These are phyloP conservation scores for Cudoniella acicularis DNA, from an alignment of 495 filamentous ascomycete genomes.

Conservation along the genomic window DNA sequence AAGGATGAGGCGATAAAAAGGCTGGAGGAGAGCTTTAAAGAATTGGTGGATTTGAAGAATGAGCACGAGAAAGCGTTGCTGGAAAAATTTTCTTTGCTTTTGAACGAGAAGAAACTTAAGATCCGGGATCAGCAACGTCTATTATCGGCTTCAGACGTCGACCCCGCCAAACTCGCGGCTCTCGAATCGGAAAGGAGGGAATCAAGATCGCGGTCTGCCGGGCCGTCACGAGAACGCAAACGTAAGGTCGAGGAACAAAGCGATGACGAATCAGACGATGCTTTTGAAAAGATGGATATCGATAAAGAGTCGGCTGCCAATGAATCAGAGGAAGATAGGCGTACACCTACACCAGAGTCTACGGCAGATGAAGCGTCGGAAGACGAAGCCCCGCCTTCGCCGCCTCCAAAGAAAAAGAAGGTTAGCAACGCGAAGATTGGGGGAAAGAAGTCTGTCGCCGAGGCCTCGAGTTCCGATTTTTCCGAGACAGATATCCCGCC, in stretches of 20 bases:
- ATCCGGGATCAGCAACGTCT: slow-evolving; percentile 77
- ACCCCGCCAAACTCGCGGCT: slow-evolving; percentile 6
- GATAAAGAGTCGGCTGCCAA: slow-evolving; percentile 33
- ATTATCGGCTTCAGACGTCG: slow-evolving; percentile 37
- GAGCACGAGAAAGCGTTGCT: slow-evolving; percentile 69
- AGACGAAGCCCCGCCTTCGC: slow-evolving; percentile 33
- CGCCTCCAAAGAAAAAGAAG: slow-evolving; percentile 21
- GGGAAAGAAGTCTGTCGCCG: slow-evolving; percentile 15
- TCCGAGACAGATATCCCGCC: slow-evolving; percentile 8
- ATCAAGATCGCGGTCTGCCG: slow-evolving; percentile 19
- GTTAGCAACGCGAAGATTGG: background rate
- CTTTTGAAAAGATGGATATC: slow-evolving; percentile 58
- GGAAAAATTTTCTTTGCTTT: slow-evolving; percentile 62
- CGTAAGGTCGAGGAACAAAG: slow-evolving; percentile 41
- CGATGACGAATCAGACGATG: slow-evolving; percentile 45
- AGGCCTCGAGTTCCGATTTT: background rate
- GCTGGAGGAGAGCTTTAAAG: slow-evolving; percentile 56
- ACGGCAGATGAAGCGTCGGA: slow-evolving; percentile 39
- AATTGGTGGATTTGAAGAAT: slow-evolving; percentile 60
- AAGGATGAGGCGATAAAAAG: slow-evolving; percentile 46
- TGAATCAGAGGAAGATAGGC: slow-evolving; percentile 30
- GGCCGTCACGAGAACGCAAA: slow-evolving; percentile 41
- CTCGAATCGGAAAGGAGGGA: slow-evolving; percentile 13
- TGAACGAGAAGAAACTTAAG: slow-evolving; percentile 91
- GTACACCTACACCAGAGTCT: slow-evolving; percentile 37